These are phyloP conservation scores for Plasmodium fragile DNA, from an alignment of 169 alveolate species.

Conservation along the genomic window DNA sequence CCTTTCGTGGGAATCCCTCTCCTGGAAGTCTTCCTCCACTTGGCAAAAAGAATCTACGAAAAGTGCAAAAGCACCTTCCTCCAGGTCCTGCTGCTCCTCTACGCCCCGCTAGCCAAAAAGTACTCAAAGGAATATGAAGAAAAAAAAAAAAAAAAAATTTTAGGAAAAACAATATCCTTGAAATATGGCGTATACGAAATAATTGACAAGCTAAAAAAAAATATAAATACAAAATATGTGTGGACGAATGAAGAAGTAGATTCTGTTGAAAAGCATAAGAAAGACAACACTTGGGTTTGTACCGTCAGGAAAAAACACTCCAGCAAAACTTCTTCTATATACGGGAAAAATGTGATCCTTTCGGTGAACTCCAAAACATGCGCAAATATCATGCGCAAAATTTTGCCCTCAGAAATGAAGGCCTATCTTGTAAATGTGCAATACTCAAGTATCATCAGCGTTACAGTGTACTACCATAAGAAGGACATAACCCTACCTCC, in stretches of 20 bases:
- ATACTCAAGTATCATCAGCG: conserved; percentile 17
- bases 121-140: not conserved
- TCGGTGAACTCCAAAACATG: conserved; percentile 60
- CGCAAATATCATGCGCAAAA: conserved; percentile 32
- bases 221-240: conserved; percentile 21
- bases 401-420: conserved; percentile 12
- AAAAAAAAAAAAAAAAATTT: conserved; percentile 13
- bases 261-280: conserved; percentile 3
- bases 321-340: not conserved
- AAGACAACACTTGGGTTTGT: conserved; percentile 33
- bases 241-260: conserved; percentile 38
- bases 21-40: not conserved
- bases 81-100: not conserved
- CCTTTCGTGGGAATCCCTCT: not conserved
- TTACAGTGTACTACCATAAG: conserved; percentile 27
- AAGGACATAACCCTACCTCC: conserved; percentile 31
- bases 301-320: not conserved
- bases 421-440: conserved; percentile 1
- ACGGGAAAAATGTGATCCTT: conserved; percentile 21
- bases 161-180: conserved; percentile 34
- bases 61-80: not conserved
- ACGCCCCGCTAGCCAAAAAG: not conserved
- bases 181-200: conserved; percentile 47
- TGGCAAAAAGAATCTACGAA: not conserved
- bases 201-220: not conserved